phyloP scores from a whole-genome alignment of 148 eudicot species.

The Vaccinium vitisidaea region DNA sequence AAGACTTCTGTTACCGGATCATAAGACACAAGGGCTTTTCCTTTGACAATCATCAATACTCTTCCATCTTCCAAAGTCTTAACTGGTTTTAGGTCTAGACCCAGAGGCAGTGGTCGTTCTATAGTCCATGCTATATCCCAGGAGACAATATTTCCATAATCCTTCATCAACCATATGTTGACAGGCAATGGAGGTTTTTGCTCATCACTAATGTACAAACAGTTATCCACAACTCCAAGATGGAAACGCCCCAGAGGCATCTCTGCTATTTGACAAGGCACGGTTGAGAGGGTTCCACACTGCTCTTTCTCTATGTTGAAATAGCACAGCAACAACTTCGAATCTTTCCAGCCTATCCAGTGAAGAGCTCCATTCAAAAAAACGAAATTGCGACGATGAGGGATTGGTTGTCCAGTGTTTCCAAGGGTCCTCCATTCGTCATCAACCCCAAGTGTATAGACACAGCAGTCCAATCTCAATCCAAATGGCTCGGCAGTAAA shows the following conservation, averaged over 20 bases:
- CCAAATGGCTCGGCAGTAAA: neutral
- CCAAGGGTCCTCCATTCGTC: neutral
- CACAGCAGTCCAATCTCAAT: neutral
- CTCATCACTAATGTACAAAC: neutral
- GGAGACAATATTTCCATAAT: neutral
- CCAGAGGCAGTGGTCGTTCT: too few species aligned
- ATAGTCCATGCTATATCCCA: neutral
- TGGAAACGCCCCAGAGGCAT: neutral
- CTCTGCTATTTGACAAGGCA: too few species aligned
- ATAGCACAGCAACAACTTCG: neutral
- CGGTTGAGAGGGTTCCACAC: too few species aligned
- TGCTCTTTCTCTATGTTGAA: neutral
- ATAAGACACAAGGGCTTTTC: neutral
- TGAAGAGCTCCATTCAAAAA: too few species aligned
- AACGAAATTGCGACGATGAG: neutral
- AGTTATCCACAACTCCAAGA: neutral
- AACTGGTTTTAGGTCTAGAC: too few species aligned
- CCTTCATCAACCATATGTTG: too few species aligned
- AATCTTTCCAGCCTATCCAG: neutral
- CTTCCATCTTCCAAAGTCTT: neutral
- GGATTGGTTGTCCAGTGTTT: neutral
- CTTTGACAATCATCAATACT: neutral
- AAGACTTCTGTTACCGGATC: neutral
- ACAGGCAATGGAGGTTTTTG: too few species aligned
- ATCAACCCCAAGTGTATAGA: neutral